phyloP scores from a whole-genome alignment of 1,284 basidiomycete genomes.

The Apiotrichum siamense region DNA sequence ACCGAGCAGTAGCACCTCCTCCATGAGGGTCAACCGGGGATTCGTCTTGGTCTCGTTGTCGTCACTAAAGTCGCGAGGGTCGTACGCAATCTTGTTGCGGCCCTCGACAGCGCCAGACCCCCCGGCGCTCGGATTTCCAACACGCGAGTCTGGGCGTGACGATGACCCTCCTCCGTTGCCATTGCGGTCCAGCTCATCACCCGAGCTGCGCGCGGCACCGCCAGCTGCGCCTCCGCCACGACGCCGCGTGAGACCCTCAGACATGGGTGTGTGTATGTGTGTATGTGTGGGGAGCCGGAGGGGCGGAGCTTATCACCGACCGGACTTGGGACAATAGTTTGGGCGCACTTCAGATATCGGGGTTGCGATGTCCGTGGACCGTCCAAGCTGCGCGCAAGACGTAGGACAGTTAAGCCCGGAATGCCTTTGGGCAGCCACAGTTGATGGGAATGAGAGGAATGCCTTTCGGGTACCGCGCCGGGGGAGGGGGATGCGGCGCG shows the following conservation, averaged over 20 bases:
- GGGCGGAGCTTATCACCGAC: background rate
- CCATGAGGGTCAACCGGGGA: slow-evolving; percentile 89
- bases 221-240: slow-evolving; percentile 37
- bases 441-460: too few species aligned
- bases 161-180: slow-evolving; percentile 6
- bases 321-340: background rate
- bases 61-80: slow-evolving; percentile 82
- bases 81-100: slow-evolving; percentile 80
- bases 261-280: slow-evolving; percentile 23
- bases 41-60: slow-evolving; percentile 67
- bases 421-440: too few species aligned
- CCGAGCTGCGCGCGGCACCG: slow-evolving; percentile 19
- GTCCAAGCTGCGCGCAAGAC: too few species aligned
- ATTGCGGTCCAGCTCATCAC: slow-evolving; percentile 2
- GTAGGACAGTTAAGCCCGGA: too few species aligned
- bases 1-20: slow-evolving; percentile 88
- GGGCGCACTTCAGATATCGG: too few species aligned
- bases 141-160: slow-evolving; percentile 8
- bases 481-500: too few species aligned
- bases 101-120: slow-evolving; percentile 70
- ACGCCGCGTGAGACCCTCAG: slow-evolving; percentile 44
- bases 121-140: slow-evolving; percentile 4
- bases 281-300: background rate
- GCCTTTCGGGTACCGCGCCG: too few species aligned
- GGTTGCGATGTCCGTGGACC: too few species aligned